phyloP scores from a whole-genome alignment of 768 basidiomycete genomes.

The Lenzites betulinus region DNA sequence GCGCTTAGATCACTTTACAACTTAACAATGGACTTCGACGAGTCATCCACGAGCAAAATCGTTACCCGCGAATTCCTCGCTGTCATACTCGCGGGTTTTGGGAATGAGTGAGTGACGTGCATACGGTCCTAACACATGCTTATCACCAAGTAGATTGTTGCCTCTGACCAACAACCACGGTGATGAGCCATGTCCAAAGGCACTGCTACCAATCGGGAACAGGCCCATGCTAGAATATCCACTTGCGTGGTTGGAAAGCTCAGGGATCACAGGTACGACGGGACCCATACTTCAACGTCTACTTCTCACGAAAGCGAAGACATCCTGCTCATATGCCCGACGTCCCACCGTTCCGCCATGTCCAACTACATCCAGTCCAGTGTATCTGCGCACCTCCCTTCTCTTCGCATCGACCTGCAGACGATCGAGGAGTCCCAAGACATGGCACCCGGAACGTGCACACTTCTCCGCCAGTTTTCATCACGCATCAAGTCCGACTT shows the following conservation, averaged over 20 bases:
- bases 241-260: conserved; percentile 84
- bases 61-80: conserved; percentile 82
- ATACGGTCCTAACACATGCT: not conserved
- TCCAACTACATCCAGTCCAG: conserved; percentile 86
- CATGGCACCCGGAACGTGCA: conserved; percentile 66
- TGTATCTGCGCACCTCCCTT: conserved; percentile 57
- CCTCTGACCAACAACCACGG: conserved; percentile 77
- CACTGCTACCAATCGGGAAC: conserved; percentile 85
- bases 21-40: conserved; percentile 64
- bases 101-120: conserved; percentile 69
- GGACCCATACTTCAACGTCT: conserved; percentile 4
- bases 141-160: conserved; percentile 50
- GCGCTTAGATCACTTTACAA: conserved; percentile 2
- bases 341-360: conserved; percentile 70
- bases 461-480: conserved; percentile 76
- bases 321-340: conserved; percentile 83
- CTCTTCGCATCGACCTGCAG: conserved; percentile 75
- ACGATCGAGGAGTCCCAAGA: conserved; percentile 77
- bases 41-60: conserved; percentile 45
- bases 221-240: conserved; percentile 84
- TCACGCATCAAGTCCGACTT: conserved; percentile 81
- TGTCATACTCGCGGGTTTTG: conserved; percentile 87
- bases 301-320: conserved; percentile 46
- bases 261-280: conserved; percentile 75
- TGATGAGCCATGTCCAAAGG: conserved; percentile 83